phyloP scores from a whole-genome alignment of 768 basidiomycete genomes.

The Dioszegia crocea region DNA sequence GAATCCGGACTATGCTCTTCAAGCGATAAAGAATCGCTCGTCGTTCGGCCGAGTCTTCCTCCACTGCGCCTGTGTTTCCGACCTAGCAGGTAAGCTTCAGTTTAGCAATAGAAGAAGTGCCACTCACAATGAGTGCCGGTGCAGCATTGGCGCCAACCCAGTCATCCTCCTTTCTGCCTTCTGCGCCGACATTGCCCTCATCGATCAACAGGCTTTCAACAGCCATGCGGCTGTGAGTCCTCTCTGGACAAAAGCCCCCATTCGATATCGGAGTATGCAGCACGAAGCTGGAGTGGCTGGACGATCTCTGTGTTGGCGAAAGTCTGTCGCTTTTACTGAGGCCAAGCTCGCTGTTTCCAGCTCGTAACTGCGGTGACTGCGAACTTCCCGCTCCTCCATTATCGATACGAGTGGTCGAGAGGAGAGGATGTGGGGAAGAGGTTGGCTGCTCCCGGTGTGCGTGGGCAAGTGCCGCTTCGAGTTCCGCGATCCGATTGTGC shows the following conservation, averaged over 20 bases:
- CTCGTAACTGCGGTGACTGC: constrained; percentile 13
- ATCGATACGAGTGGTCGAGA: constrained; percentile 34
- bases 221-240: constrained; percentile 28
- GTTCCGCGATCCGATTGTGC: constrained; percentile 38
- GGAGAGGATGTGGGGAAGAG: constrained; percentile 25
- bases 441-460: constrained; percentile 13
- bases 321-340: not conserved
- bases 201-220: constrained; percentile 34
- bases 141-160: constrained; percentile 46
- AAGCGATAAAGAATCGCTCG: constrained; percentile 31
- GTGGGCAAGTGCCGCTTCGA: constrained; percentile 40
- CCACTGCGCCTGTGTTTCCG: constrained; percentile 21
- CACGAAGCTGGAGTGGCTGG: constrained; percentile 15
- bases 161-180: constrained; percentile 35
- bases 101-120: not conserved
- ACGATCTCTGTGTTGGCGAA: not conserved
- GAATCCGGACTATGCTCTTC: constrained; percentile 21
- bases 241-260: constrained; percentile 4
- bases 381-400: constrained; percentile 20
- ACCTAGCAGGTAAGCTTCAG: constrained; percentile 7
- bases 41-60: constrained; percentile 17
- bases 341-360: not conserved
- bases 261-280: constrained; percentile 15
- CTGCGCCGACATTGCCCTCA: constrained; percentile 28
- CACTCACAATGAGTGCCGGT: constrained; percentile 38